Conservation (phyloP, 2,329 filamentous ascomycete genomes). For the Microdochium bolleyi region DNA sequence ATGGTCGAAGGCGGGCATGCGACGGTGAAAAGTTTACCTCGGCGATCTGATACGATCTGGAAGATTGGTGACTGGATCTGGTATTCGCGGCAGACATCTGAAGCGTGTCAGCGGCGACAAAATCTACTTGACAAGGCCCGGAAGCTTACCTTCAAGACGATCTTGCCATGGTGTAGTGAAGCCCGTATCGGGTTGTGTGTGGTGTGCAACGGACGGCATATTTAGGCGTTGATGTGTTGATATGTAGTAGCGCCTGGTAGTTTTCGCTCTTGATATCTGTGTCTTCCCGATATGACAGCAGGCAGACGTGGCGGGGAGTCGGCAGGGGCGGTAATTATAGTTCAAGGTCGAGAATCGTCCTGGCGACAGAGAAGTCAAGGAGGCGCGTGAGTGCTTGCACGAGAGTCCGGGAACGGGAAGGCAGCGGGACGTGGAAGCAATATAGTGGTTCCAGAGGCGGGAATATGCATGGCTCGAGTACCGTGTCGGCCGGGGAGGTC, state of each 20-base stretch:
- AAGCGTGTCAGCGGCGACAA: conserved; percentile 3
- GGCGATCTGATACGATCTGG: conserved; percentile 66
- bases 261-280: no score
- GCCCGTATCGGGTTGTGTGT: conserved; percentile 7
- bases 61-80: conserved; percentile 51
- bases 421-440: background rate
- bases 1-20: conserved; percentile 5
- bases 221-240: background rate
- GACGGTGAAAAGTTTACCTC: conserved; percentile 43
- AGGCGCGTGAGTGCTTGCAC: background rate
- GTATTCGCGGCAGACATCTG: conserved; percentile 50
- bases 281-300: no score
- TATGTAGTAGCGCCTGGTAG: background rate
- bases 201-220: conserved; percentile 14
- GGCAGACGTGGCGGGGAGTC: no score
- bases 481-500: background rate
- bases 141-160: conserved; percentile 42
- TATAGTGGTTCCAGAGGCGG: background rate
- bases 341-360: no score
- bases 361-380: no score
- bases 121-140: conserved; percentile 1
- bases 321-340: no score
- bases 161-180: conserved; percentile 41
- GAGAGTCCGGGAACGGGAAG: background rate
- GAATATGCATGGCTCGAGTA: background rate